Base-by-base conservation (phyloP, 108 stramenopile species). In the Fistulifera pelliculosa region DNA sequence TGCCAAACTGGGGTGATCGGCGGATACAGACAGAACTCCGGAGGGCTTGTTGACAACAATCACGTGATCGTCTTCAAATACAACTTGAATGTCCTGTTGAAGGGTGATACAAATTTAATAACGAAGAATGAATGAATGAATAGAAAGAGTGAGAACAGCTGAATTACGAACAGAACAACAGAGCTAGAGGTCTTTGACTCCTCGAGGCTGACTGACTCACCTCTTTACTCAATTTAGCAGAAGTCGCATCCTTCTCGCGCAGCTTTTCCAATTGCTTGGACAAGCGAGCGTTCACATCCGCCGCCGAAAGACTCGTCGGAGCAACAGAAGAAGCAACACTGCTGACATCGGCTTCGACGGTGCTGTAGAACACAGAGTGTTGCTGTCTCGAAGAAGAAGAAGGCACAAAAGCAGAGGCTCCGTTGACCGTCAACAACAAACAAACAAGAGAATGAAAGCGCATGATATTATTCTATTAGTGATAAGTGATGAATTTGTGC, bases 41-140 rank as follows among this genome's bases (percentile, higher is more conserved):
- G 81, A 65, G 17, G 89, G 89, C 60, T 91, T 91, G 79, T 74
- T 71, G 18, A 86, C 72, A 38, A 91, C 81, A 42, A 91, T 69
- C 8, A 91, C 77, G 64, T 91, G 70, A 19, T 85, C 77, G 58
- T 91, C 89, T 57, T 91, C 82, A 54, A 68, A 73, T 27, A 91
- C 79, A 27, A 89, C 65, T 42, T 76, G 64, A 56, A 89, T 63
- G 52, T 85, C 81, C 87, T 89, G 66, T 22, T 38, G 6, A n/a
- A n/a, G n/a, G n/a, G n/a, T 19, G 52, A 47, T 31, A 12, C 15
- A 52, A 35, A 15, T 17, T 16, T 48, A 26, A 26, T 27, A 15
- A n/a, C n/a, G n/a, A n/a, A n/a, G n/a, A n/a, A n/a, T n/a, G 8
- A 44, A 41, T 41, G 27, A 50, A 35, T 12, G 21, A 38, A 60